Evolutionary conservation across 495 filamentous ascomycete genomes (phyloP), one percentile per base, ranked within the genome.

Genomic region (Podospora pseudopauciseta): DNA sequence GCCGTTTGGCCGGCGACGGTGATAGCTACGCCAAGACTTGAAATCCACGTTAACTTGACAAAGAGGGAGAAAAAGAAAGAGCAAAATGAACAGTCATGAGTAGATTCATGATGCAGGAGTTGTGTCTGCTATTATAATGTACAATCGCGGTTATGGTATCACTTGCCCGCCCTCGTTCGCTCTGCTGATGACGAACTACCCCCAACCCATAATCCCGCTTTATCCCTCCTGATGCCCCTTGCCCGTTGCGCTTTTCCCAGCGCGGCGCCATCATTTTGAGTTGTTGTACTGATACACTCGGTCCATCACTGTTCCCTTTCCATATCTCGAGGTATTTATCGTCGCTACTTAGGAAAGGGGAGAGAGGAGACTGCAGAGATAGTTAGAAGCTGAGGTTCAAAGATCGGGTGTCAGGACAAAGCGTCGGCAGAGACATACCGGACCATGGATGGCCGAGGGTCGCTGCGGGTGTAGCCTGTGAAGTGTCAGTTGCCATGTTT

Each of bases 361-460:
- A 44, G 90, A 92, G 77, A 92, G 87, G 59, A 92, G 81, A 77
- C 90, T 92, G 64, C 53, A 30, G 11, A 19, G 20, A 32, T 28
- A 0, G 68, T 73, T 60, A 73, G 67, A 66, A 13, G 13, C 56
- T 23, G 54, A 11, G 9, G 54, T 34, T 7, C 44, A 32, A 4
- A 18, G 19, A 55, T 49, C 19, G 20, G 65, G 23, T 30, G n/a
- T 67, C 56, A 55, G 57, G 39, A 16, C 13, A 49, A 49, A 16
- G 39, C 39, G 15, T 18, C 39, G 39, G 7, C 39, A 13, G 2
- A 23, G 61, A 73, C 76, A 65, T 86, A 97, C 94, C 93, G 89
- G 82, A 99, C 96, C 74, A 98, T 78, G n/a, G 92, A 89, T 19
- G 95, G 95, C 76, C 90, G 88, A 23, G 95, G 95, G 73, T 92